Percentiles rank a stretch among this genome's conserved stretches.
phyloP scores from a whole-genome alignment of 129 eudicot species.

The Ambrosia artemisiifolia region DNA sequence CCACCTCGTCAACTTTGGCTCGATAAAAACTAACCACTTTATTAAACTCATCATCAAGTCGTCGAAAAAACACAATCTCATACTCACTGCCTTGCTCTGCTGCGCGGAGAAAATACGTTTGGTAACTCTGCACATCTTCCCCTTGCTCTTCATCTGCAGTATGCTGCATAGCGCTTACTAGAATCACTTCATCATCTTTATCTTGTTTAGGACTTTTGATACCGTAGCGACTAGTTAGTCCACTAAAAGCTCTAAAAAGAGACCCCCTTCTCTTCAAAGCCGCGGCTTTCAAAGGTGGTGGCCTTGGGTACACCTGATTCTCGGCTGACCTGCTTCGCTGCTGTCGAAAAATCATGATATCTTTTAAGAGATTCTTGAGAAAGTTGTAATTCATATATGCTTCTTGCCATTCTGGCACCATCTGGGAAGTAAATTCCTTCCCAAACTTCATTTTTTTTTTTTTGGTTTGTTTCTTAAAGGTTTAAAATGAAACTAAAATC shows the following conservation, averaged over 20 bases:
- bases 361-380: constrained; percentile 7
- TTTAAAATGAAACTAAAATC: background rate
- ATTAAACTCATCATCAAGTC: constrained; percentile 31
- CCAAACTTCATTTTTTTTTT: constrained; percentile 6
- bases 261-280: constrained; percentile 5
- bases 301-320: background rate
- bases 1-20: constrained; percentile 43
- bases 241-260: constrained; percentile 42
- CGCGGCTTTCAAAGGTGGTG: background rate
- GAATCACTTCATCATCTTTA: constrained; percentile 28
- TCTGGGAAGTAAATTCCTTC: constrained; percentile 6
- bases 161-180: constrained; percentile 28
- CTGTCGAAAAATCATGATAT: background rate
- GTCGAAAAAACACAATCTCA: background rate
- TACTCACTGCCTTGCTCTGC: constrained; percentile 16
- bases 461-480: background rate
- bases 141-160: constrained; percentile 23
- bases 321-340: background rate
- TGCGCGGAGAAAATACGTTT: constrained; percentile 41
- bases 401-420: constrained; percentile 8
- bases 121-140: constrained; percentile 19
- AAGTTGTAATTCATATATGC: constrained; percentile 13
- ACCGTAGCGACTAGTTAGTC: constrained; percentile 28
- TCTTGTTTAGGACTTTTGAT: constrained; percentile 16
- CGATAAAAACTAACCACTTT: constrained; percentile 47